These are phyloP conservation scores for Tetrahymena elliotti DNA, from an alignment of 73 alveolate species.

Conservation along the genomic window DNA sequence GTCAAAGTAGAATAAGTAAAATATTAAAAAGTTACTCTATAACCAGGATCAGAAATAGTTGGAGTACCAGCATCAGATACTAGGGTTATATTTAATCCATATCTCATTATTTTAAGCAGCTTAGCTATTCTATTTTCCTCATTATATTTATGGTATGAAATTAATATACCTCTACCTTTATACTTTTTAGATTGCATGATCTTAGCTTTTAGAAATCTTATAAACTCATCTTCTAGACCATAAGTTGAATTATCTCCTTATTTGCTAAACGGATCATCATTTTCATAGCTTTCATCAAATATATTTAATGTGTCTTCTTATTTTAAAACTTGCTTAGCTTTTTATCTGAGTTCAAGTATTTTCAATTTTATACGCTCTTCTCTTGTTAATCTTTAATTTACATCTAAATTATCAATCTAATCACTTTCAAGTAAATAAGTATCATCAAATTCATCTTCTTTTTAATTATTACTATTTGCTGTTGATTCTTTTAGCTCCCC, in stretches of 20 bases:
- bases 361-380: slow-evolving; percentile 21
- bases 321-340: slow-evolving; percentile 6
- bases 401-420: neutral
- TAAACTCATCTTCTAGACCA: slow-evolving; percentile 65
- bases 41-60: slow-evolving; percentile 81
- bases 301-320: slow-evolving; percentile 30
- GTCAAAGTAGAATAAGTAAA: neutral
- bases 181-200: slow-evolving; percentile 48
- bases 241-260: slow-evolving; percentile 50
- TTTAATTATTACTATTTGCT: slow-evolving; percentile 8
- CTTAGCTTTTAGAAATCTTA: slow-evolving; percentile 36
- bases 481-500: slow-evolving; percentile 41
- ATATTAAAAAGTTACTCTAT: neutral
- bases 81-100: slow-evolving; percentile 68
- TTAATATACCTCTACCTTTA: slow-evolving; percentile 76
- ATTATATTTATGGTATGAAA: slow-evolving; percentile 63
- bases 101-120: slow-evolving; percentile 59
- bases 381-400: neutral
- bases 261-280: slow-evolving; percentile 13
- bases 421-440: neutral
- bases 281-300: slow-evolving; percentile 3
- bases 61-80: slow-evolving; percentile 94
- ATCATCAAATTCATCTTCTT: slow-evolving; percentile 26
- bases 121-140: slow-evolving; percentile 68
- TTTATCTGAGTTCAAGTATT: neutral